Conservation (phyloP, 2,329 filamentous ascomycete species). For the Capronia coronata region DNA sequence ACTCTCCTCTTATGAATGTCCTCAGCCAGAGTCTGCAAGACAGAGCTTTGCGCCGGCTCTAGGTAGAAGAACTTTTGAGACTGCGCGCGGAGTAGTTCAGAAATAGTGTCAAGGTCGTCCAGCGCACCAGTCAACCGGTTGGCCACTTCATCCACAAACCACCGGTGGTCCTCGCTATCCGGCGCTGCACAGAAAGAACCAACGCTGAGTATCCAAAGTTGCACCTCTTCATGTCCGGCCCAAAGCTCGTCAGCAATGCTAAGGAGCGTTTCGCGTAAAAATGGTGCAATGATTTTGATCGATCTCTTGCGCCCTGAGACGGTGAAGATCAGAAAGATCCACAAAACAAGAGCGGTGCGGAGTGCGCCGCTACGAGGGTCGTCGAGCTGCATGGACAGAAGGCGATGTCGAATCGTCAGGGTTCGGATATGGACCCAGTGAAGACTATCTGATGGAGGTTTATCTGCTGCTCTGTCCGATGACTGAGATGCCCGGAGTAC, state of each 20-base stretch:
- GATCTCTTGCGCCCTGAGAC: conserved; percentile 12
- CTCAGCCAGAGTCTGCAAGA: conserved; percentile 5
- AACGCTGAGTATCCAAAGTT: conserved; percentile 8
- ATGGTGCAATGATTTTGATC: conserved; percentile 10
- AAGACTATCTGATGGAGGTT: conserved; percentile 4
- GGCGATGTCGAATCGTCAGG: conserved; percentile 16
- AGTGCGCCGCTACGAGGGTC: conserved; percentile 13
- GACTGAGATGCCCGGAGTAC: conserved; percentile 7
- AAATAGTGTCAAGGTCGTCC: conserved; percentile 2
- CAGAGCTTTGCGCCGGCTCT: conserved; percentile 6
- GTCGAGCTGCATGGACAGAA: conserved; percentile 10
- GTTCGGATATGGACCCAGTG: conserved; percentile 20
- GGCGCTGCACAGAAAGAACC: conserved; percentile 7
- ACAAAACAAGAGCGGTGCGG: conserved; percentile 11
- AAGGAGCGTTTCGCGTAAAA: conserved; percentile 4
- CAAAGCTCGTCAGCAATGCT: conserved; percentile 5
- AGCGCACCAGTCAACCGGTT: not conserved
- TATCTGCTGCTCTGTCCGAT: not conserved
- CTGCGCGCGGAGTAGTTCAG: not conserved
- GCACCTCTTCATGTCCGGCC: conserved; percentile 12
- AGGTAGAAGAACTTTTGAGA: conserved; percentile 14
- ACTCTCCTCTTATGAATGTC: conserved; percentile 1
- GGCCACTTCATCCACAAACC: conserved; percentile 5
- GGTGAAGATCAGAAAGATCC: conserved; percentile 16
- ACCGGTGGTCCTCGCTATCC: conserved; percentile 2